Percentiles rank a stretch among this genome's conserved stretches.
Evolutionary conservation across 192 early-diverging fungal genomes (phyloP).

Genomic region (Podochytrium sp.): DNA sequence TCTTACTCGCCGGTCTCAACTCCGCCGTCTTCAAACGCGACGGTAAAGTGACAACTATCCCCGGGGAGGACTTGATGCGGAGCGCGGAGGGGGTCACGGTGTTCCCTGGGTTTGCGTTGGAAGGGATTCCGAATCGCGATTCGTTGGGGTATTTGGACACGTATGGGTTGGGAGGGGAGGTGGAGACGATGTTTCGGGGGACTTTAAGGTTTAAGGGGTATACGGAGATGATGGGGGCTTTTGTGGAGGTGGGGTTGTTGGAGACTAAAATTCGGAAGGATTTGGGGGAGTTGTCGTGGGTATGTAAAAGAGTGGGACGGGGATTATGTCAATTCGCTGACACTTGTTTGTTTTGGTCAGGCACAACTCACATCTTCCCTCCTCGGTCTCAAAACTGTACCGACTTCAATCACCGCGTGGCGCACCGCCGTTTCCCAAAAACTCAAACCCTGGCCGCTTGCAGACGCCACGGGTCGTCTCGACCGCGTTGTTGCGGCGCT

Average conservation of each 20-base stretch:
- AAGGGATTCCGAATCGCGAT: slow-evolving; percentile 97
- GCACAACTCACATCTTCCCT: slow-evolving; percentile 49
- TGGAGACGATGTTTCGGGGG: slow-evolving; percentile 87
- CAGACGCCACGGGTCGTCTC: slow-evolving; percentile 6
- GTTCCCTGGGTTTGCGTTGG: slow-evolving; percentile 95
- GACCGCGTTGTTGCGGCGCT: slow-evolving; percentile 51
- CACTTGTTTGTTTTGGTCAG: slow-evolving; percentile 33
- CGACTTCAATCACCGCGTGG: slow-evolving; percentile 12
- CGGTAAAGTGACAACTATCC: slow-evolving; percentile 75
- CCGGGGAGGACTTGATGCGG: slow-evolving; percentile 86
- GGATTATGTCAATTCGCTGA: slow-evolving; percentile 43
- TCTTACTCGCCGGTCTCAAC: slow-evolving; percentile 87
- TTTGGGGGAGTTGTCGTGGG: slow-evolving; percentile 18
- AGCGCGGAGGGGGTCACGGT: slow-evolving; percentile 89
- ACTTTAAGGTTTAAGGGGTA: slow-evolving; percentile 96
- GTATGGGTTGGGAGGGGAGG: slow-evolving; percentile 73
- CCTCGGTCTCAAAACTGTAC: slow-evolving; percentile 4
- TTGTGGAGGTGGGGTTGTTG: slow-evolving; percentile 92
- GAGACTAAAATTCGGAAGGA: slow-evolving; percentile 47
- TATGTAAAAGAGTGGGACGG: slow-evolving; percentile 49
- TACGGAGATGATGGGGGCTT: slow-evolving; percentile 93
- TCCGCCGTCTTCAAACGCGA: slow-evolving; percentile 83
- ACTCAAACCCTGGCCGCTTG: slow-evolving; percentile 12
- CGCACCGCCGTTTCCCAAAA: slow-evolving; percentile 1
- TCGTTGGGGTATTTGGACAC: slow-evolving; percentile 91